These are phyloP conservation scores for Rhytidiadelphus loreus DNA, from an alignment of 225 moss, liverwort and hornwort genomes.

Conservation along the genomic window DNA sequence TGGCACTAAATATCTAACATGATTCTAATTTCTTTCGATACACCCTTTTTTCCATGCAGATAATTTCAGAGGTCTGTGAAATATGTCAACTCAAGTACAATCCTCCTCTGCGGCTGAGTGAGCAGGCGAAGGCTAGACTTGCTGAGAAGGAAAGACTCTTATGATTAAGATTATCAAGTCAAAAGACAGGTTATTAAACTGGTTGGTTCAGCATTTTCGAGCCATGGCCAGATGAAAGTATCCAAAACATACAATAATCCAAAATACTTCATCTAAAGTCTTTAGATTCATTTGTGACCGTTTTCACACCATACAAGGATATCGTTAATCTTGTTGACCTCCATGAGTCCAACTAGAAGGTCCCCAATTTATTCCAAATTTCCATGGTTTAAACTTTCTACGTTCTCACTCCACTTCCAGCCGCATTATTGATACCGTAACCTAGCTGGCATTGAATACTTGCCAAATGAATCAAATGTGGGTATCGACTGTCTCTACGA, in stretches of 20 bases:
- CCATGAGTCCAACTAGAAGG: neutral
- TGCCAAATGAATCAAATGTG: neutral
- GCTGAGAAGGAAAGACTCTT: slow-evolving; percentile 14
- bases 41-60: neutral
- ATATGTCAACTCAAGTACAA: slow-evolving; percentile 37
- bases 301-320: neutral
- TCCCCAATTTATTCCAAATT: neutral
- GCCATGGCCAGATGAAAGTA: neutral
- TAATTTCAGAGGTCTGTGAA: slow-evolving; percentile 41
- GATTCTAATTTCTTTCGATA: neutral
- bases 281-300: neutral
- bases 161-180: neutral
- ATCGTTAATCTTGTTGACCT: neutral
- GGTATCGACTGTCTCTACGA: neutral
- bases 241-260: neutral
- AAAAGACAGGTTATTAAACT: neutral
- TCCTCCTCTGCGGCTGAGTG: slow-evolving; percentile 9
- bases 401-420: neutral
- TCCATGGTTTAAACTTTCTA: neutral
- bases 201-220: neutral
- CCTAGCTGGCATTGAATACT: neutral
- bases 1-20: neutral
- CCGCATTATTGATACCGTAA: neutral
- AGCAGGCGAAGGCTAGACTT: slow-evolving; percentile 13
- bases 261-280: neutral